Percentiles rank a stretch among this genome's conserved stretches.
Evolutionary conservation across 139 green algal genomes (phyloP).

Genomic region (Gonium pectorale): DNA sequence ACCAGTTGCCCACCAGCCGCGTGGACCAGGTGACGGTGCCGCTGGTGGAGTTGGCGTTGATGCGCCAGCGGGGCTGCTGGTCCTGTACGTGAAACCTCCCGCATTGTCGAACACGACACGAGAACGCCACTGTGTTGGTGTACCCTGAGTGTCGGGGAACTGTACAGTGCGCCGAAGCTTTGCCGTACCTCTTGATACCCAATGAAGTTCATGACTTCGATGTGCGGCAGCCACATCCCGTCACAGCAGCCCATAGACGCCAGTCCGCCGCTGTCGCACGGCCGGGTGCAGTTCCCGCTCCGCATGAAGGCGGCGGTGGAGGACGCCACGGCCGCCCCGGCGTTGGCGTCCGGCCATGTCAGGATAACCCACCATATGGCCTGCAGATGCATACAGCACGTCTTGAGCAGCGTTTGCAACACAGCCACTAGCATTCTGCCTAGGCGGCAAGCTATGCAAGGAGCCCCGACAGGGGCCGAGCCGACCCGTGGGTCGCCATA

Average conservation of each 20-base stretch:
- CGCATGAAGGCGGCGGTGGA: not conserved
- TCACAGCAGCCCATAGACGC: conserved; percentile 19
- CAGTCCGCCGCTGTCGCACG: not conserved
- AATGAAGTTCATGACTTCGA: not conserved
- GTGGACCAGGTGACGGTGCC: conserved; percentile 16
- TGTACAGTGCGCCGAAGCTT: too few relatives aligned
- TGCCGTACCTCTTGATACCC: too few relatives aligned
- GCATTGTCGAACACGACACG: too few relatives aligned
- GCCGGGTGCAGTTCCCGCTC: not conserved
- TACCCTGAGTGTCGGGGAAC: too few relatives aligned
- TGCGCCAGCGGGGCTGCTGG: conserved; percentile 14
- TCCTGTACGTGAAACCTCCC: too few relatives aligned
- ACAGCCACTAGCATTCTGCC: too few relatives aligned
- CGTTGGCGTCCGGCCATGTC: not conserved
- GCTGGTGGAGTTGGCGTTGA: conserved; percentile 1
- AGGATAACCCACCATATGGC: conserved; percentile 1
- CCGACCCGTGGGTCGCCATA: too few relatives aligned
- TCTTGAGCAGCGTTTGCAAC: too few relatives aligned
- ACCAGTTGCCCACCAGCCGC: conserved; percentile 9
- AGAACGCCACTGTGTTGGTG: too few relatives aligned
- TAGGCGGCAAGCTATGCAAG: too few relatives aligned
- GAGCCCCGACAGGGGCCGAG: too few relatives aligned
- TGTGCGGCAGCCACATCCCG: conserved; percentile 13
- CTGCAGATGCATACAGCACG: too few relatives aligned
- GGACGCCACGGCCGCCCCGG: not conserved